Evolutionary conservation across 139 green algal species (phyloP), one percentile per base, ranked within the genome.

Genomic region (Chlorella sp.): DNA sequence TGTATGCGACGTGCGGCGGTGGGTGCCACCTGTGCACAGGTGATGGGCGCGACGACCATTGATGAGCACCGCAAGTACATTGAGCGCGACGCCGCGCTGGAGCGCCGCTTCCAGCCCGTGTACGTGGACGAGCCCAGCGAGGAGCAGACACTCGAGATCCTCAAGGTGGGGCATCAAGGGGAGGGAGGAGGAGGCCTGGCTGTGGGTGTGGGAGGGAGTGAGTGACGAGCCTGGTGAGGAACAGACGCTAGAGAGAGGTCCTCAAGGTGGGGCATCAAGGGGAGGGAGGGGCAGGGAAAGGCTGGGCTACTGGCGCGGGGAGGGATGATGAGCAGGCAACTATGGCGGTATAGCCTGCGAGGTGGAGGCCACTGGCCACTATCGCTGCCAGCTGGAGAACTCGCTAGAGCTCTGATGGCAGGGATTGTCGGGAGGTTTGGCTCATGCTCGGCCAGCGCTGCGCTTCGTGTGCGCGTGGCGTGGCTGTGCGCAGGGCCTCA

Each of bases 31-130:
- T 55, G 5, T 35, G n/a, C 42, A 79, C 69, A 82, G 77, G 67
- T 81, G 2, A 94, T 97, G 42, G 92, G 91, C 30, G 92, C 92
- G 24, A 97, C 92, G 31, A 97, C 92, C 0, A 69, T 96, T 49
- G 86, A 90, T 66, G 92, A 97, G 79, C 84, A 92, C 77, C 80
- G 90, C 55, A 92, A 92, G 83, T 87, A 99, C 85, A 93, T 99
- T 74, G 93, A 99, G 86, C 87, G 86, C n/a, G 95, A 99, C 72
- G 74, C 90, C 22, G 94, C 95, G 4, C 87, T 99, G 60, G 90
- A 96, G 77, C 83, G 95, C 27, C 89, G 95, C 51, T 99, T 99
- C 81, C 95, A 99, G 83, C 93, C 94, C 3, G 85, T 98, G 42
- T 78, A 87, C 0, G 86, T 98, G 30, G 72, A 87, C 1, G 91